A percentile compares a stretch with the other conserved stretches of the same genome.
phyloP scores from a whole-genome alignment of 2,329 filamentous ascomycete species.

The Lachnellula arida region DNA sequence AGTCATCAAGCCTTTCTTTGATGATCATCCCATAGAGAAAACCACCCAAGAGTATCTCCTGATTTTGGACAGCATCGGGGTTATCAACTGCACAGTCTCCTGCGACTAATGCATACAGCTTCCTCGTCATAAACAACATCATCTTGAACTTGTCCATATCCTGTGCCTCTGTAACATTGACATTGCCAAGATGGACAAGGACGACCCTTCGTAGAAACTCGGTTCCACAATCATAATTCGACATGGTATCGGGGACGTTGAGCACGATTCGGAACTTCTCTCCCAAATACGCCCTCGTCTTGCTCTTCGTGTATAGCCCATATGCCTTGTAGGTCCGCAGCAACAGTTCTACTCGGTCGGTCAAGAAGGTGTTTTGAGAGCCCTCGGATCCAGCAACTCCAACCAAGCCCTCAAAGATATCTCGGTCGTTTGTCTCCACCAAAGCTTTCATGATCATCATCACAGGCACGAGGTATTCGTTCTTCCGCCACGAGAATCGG shows the following conservation, averaged over 20 bases:
- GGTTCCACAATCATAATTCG: conserved; percentile 82
- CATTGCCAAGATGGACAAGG: conserved; percentile 83
- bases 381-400: conserved; percentile 72
- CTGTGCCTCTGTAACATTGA: conserved; percentile 77
- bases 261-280: conserved; percentile 88
- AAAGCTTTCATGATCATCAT: conserved; percentile 97
- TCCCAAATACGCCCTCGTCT: conserved; percentile 82
- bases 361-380: conserved; percentile 84
- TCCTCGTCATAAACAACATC: conserved; percentile 92
- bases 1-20: conserved; percentile 91
- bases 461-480: conserved; percentile 90
- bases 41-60: conserved; percentile 89
- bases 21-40: conserved; percentile 93
- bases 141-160: conserved; percentile 91
- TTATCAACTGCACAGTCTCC: conserved; percentile 93
- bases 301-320: conserved; percentile 71
- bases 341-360: conserved; percentile 87
- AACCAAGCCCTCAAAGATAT: conserved; percentile 92
- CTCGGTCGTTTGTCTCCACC: conserved; percentile 90
- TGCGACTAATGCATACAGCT: conserved; percentile 87
- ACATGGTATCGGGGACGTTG: conserved; percentile 76
- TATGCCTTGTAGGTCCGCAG: conserved; percentile 92
- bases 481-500: conserved; percentile 96
- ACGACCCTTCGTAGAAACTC: conserved; percentile 90
- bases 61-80: conserved; percentile 92